phyloP scores from a whole-genome alignment of 768 basidiomycete species.

The Neoboletus subvelutipes region DNA sequence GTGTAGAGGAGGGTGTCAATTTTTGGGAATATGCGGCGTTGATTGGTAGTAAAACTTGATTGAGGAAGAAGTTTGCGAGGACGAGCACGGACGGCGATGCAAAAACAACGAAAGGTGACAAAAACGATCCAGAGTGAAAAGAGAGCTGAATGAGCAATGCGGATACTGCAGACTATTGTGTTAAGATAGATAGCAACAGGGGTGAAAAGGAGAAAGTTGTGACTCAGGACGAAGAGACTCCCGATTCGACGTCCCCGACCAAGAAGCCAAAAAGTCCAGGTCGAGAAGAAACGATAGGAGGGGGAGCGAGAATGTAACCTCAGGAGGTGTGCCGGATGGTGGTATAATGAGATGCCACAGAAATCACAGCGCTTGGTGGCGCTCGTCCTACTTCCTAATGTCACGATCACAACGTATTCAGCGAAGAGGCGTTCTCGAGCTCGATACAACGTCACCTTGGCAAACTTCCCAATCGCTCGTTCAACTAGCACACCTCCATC shows the following conservation, averaged over 20 bases:
- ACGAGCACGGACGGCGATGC: constrained; percentile 26
- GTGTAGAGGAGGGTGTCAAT: constrained; percentile 28
- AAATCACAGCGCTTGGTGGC: constrained; percentile 12
- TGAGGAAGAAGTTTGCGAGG: constrained; percentile 17
- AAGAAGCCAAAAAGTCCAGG: constrained; percentile 16
- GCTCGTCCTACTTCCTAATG: constrained; percentile 20
- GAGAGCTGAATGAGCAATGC: constrained; percentile 23
- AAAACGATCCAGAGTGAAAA: constrained; percentile 23
- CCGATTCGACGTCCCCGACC: constrained; percentile 20
- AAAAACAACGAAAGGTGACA: constrained; percentile 23
- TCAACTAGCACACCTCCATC: constrained; percentile 18
- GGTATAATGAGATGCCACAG: constrained; percentile 24
- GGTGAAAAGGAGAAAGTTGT: constrained; percentile 16
- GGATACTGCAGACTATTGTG: constrained; percentile 24
- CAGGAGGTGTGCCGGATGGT: constrained; percentile 7
- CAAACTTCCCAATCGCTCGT: constrained; percentile 8
- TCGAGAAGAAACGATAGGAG: constrained; percentile 14
- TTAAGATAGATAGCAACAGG: constrained; percentile 28
- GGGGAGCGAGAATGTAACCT: background rate
- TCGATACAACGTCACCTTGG: constrained; percentile 33
- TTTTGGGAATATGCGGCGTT: constrained; percentile 25
- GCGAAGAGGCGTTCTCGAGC: constrained; percentile 13
- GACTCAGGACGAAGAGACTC: constrained; percentile 18
- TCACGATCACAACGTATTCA: constrained; percentile 20
- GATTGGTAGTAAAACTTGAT: constrained; percentile 17